Evolutionary conservation across 768 basidiomycete genomes (phyloP), one percentile per base, ranked within the genome.

Genomic region (Agaricus subrufescens): DNA sequence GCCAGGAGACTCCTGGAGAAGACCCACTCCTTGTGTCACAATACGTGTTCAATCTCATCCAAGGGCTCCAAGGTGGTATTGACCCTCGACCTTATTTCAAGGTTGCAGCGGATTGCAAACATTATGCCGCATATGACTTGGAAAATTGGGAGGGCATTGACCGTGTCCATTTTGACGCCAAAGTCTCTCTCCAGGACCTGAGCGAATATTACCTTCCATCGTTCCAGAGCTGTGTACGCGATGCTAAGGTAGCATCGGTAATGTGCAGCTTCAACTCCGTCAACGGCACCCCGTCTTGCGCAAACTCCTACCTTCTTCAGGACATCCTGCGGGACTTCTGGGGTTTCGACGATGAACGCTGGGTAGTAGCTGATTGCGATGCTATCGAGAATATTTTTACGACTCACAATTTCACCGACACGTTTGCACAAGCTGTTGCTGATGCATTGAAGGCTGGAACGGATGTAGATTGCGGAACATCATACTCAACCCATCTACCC

Each of bases 211-310:
- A 83, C 65, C 68, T 79, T 4, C 81, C 77, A 0, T 65, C 80
- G 3, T 85, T 83, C 77, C 79, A 82, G 63, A 73, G 68, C 48
- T 83, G 82, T 61, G 81, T 81, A n/a, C 72, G 82, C 38, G 83
- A 85, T 59, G 82, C 82, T 9, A 80, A 81, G 61, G 82, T 80
- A 37, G 79, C 73, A 2, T 78, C 78, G n/a, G 71, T 83, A 37
- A 84, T 84, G 82, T 85, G 82, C 71, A 79, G 77, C 58, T 85
- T 83, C 63, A 85, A 84, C 58, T 76, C 81, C 8, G 80, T 85
- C 19, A 83, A 84, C 57, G 83, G 83, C 2, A 65, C 83, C 30
- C 82, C 83, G 3, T 71, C 78, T 0, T 85, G 83, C 60, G 82
- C 80, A 26, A 76, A 73, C 61, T 70, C 74, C 1, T 83, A 77